Evolutionary conservation across 139 green algal genomes (phyloP), one percentile per base, ranked within the genome.

Genomic region (Coccomyxa sp.): DNA sequence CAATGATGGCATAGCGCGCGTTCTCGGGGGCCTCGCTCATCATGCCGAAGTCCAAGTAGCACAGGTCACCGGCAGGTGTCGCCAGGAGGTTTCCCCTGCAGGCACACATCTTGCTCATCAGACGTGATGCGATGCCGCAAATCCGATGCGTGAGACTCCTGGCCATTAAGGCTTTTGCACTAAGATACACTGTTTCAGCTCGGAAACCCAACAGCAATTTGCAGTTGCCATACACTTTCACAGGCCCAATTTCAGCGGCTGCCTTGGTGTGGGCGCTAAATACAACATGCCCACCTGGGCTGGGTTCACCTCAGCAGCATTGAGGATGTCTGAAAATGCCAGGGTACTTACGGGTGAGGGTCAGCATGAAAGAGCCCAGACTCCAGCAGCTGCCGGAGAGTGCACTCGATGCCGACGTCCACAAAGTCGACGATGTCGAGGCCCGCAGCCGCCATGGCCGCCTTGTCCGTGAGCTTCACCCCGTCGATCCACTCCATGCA

Each of bases 401-500:
- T 95, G 88, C 94, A 99, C 87, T 98, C 90, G 38, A 99, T 93
- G 75, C 95, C 95, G 31, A 98, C 89, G 58, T 97, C 90, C 58
- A 84, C 95, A 87, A 99, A 97, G 75, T 97, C 92, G 0, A 96
- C 82, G n/a, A 99, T 89, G 78, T 91, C 77, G 36, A 98, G 89
- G 6, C 92, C 91, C 8, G 86, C 81, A 8, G 69, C 84, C 29
- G 44, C 76, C 81, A 84, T 84, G 24, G 76, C 84, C 55, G 69
- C 75, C 64, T 86, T 75, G 78, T 98, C 90, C 31, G 91, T 98
- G 9, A 98, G 88, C 86, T 99, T 99, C 27, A 97, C 87, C 10
- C 96, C 95, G 10, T 99, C 94, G 34, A 99, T 96, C 95, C 95
- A 99, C 82, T 98, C 94, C 94, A 98, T 98, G n/a, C 87, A 94